Evolutionary conservation across 192 early-diverging fungal species (phyloP).

Genomic region (Coemansia sp.): DNA sequence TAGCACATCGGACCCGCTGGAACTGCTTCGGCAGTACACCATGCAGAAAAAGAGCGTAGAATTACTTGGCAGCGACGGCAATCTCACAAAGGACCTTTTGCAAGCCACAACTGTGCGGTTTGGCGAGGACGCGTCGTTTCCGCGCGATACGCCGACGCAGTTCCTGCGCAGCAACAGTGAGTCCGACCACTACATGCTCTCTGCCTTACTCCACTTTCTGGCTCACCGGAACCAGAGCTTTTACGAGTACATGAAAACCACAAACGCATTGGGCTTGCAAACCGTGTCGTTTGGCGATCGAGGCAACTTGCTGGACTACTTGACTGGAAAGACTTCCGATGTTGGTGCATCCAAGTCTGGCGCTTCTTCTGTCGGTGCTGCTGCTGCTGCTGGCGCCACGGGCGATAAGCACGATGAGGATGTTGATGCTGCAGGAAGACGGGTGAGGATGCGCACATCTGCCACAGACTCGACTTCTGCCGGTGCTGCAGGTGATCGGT

Average conservation of each 20-base stretch:
- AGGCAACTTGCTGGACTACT: slow-evolving; percentile 68
- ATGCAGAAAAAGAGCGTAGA: slow-evolving; percentile 59
- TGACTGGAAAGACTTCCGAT: slow-evolving; percentile 63
- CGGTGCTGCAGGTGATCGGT: background rate
- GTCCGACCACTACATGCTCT: slow-evolving; percentile 68
- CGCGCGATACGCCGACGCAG: slow-evolving; percentile 61
- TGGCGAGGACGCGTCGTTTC: slow-evolving; percentile 61
- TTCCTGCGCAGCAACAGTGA: slow-evolving; percentile 60
- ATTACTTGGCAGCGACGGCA: slow-evolving; percentile 51
- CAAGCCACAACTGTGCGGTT: slow-evolving; percentile 61
- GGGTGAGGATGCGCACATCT: slow-evolving; percentile 11
- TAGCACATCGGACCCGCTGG: slow-evolving; percentile 51
- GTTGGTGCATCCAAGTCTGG: slow-evolving; percentile 4
- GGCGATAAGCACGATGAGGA: slow-evolving; percentile 3
- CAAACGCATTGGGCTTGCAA: slow-evolving; percentile 60
- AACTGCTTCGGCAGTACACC: slow-evolving; percentile 66
- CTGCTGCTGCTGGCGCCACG: slow-evolving; percentile 1
- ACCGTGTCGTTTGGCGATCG: slow-evolving; percentile 79
- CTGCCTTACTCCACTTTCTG: slow-evolving; percentile 73
- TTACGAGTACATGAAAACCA: slow-evolving; percentile 71
- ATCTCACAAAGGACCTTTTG: slow-evolving; percentile 41
- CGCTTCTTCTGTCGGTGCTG: background rate
- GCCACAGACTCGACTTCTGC: background rate
- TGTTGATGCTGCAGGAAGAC: slow-evolving; percentile 12
- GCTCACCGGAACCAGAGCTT: slow-evolving; percentile 66